Evolutionary conservation across 495 filamentous ascomycete genomes (phyloP).

Genomic region (Articulospora tetracladia): DNA sequence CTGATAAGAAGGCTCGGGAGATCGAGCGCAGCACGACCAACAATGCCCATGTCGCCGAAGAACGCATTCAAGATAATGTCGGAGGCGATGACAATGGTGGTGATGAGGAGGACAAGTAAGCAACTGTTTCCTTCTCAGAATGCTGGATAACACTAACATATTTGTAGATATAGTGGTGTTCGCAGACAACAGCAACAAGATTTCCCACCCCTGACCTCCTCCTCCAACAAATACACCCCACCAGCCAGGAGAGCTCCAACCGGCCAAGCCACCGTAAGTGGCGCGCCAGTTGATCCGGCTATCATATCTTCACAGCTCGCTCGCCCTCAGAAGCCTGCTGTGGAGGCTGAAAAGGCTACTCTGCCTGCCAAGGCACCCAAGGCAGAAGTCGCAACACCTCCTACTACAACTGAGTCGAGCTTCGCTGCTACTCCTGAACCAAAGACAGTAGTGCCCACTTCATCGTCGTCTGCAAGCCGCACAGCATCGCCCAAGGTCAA

Average conservation of each 20-base stretch:
- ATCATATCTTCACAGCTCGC: conserved; percentile 75
- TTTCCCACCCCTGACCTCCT: conserved; percentile 57
- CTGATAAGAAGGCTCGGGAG: conserved; percentile 81
- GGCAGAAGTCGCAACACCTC: conserved; percentile 27
- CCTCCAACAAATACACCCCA: conserved; percentile 77
- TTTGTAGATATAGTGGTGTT: conserved; percentile 81
- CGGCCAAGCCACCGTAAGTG: conserved; percentile 63
- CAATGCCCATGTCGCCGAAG: conserved; percentile 83
- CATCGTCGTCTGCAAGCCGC: conserved; percentile 33
- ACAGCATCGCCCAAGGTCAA: conserved; percentile 37
- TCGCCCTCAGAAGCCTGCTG: conserved; percentile 47
- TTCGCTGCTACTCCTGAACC: conserved; percentile 26
- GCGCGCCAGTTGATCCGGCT: conserved; percentile 73
- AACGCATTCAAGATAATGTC: conserved; percentile 65
- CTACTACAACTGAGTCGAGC: conserved; percentile 27
- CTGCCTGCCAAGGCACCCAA: conserved; percentile 23
- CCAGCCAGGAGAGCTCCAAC: conserved; percentile 79
- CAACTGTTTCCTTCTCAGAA: conserved; percentile 2
- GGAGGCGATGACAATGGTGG: conserved; percentile 56
- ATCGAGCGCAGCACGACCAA: conserved; percentile 69
- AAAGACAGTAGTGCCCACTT: conserved; percentile 29
- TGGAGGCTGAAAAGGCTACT: conserved; percentile 35
- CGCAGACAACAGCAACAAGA: conserved; percentile 56
- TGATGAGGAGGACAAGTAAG: conserved; percentile 90
- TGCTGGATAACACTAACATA: conserved; percentile 26